phyloP scores from a whole-genome alignment of 768 basidiomycete genomes.

The Mrakia frigida region DNA sequence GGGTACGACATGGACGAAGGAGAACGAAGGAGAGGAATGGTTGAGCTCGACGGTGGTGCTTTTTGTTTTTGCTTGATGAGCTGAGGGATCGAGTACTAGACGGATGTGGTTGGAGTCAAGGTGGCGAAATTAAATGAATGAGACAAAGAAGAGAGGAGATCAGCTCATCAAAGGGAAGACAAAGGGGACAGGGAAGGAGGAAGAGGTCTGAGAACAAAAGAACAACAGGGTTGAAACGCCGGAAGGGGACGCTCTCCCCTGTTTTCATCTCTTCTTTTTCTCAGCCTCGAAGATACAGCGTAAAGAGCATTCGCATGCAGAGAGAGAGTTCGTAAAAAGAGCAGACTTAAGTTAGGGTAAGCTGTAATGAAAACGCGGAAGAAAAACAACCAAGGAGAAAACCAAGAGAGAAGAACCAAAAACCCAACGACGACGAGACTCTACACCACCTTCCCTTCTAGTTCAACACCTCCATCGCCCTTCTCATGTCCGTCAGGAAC shows the following conservation, averaged over 20 bases:
- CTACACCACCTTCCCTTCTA: neutral
- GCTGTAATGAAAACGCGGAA: too few relatives aligned
- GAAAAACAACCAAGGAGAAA: too few relatives aligned
- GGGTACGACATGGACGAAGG: constrained; percentile 15
- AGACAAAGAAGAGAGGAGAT: neutral
- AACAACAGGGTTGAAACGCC: neutral
- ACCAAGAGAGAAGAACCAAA: too few relatives aligned
- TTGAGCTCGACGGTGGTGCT: too few relatives aligned
- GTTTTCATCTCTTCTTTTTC: neutral
- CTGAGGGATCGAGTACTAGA: too few relatives aligned
- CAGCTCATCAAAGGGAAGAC: too few relatives aligned
- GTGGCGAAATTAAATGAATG: neutral
- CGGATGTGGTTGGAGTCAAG: neutral
- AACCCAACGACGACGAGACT: too few relatives aligned
- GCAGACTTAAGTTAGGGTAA: too few relatives aligned
- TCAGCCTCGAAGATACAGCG: neutral
- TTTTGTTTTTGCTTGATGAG: too few relatives aligned
- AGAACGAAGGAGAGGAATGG: too few relatives aligned
- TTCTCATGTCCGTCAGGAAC: neutral
- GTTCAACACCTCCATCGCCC: neutral
- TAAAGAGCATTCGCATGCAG: neutral
- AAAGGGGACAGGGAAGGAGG: neutral
- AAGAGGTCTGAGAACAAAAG: neutral
- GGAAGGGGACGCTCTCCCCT: neutral
- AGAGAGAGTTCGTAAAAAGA: too few relatives aligned